Evolutionary conservation across 2,329 filamentous ascomycete species (phyloP), one percentile per base, ranked within the genome.

Genomic region (Alternaria sp.): DNA sequence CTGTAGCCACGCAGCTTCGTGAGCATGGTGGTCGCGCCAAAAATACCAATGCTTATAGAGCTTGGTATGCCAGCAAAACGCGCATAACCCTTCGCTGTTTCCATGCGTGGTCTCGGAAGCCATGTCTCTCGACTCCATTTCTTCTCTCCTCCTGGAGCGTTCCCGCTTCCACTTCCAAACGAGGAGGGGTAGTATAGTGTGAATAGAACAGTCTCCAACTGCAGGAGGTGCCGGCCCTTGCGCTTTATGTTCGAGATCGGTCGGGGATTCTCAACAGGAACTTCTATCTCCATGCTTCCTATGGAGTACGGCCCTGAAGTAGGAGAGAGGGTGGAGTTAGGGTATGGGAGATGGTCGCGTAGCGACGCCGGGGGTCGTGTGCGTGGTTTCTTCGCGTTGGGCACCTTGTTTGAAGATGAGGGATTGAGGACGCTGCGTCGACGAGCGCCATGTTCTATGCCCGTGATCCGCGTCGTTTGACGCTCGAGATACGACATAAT

Each of bases 181-280:
- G 84, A 82, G 44, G 85, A 83, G 2, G 88, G 88, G 71, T 91
- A 91, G 74, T 87, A 91, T n/a, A 90, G 75, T 0, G 85, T 85
- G 75, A 90, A 85, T 5, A 90, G 80, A 8, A 90, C 86, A 0
- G 88, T 90, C 61, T 87, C 82, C 14, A 87, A 75, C 54, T 85
- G 78, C 14, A 88, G 73, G 7, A 86, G 62, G 62, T 84, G 81
- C 54, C 77, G 75, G 52, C 81, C 76, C 26, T 84, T 64, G 38
- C 84, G 77, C 34, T 77, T 84, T 56, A 86, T 86, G 54, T 84
- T 69, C 1, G 83, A 84, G 64, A 86, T 83, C 0, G 78, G 70
- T 36, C 81, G 75, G 1, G 84, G 83, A 18, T 81, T 67, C 36
- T 79, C 68, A 8, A 76, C 85, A 0, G 85, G 84, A 0, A 86